phyloP scores from a whole-genome alignment of 768 basidiomycete species.

The Saitozyma sp. region DNA sequence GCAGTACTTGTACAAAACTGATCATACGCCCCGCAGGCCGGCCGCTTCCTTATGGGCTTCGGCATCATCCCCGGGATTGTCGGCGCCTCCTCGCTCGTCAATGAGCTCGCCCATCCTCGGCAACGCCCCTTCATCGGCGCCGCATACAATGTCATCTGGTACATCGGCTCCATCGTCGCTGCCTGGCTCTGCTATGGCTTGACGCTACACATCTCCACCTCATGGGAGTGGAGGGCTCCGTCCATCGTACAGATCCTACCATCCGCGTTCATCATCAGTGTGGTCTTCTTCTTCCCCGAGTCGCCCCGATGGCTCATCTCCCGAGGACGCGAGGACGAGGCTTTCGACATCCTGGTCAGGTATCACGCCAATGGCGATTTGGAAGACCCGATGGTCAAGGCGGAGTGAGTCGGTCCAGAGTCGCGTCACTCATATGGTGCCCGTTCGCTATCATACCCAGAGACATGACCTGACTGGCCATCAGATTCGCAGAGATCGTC shows the following conservation, averaged over 20 bases:
- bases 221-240: conserved; percentile 17
- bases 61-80: conserved; percentile 1
- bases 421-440: too few species aligned
- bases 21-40: not conserved
- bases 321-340: too few species aligned
- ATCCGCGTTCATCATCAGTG: conserved; percentile 5
- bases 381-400: conserved; percentile 55
- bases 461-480: not conserved
- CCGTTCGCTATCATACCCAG: not conserved
- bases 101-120: conserved; percentile 3
- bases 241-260: conserved; percentile 11
- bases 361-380: conserved; percentile 77
- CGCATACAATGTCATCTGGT: conserved; percentile 1
- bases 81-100: conserved; percentile 1
- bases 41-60: conserved; percentile 1
- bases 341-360: conserved; percentile 49
- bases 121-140: not conserved
- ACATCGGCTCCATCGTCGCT: conserved; percentile 6
- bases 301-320: too few species aligned
- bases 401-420: conserved; percentile 52
- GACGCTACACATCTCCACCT: conserved; percentile 1
- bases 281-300: too few species aligned
- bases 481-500: not conserved
- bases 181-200: conserved; percentile 9
- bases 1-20: too few species aligned